These are phyloP conservation scores for Paspalum vaginatum DNA, from an alignment of 176 grass and related monocot species.

Conservation along the genomic window DNA sequence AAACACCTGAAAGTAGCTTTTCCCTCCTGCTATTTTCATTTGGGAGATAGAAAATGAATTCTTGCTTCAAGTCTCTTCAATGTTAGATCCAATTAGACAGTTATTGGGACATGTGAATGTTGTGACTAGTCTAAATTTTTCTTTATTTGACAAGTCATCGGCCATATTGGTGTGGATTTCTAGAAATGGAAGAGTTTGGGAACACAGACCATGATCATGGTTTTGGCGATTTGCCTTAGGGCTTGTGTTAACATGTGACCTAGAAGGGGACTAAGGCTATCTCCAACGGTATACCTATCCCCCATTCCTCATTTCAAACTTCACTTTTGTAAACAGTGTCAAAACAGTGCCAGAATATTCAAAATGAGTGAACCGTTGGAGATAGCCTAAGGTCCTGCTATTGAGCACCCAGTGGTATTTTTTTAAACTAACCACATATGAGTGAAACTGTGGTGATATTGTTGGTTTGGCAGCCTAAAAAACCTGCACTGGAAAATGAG, in stretches of 20 bases:
- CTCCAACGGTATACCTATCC: no score
- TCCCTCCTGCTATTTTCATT: background rate
- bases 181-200: conserved; percentile 1
- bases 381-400: background rate
- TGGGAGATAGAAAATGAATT: background rate
- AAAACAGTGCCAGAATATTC: no score
- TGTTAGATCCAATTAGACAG: background rate
- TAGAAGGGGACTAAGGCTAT: background rate
- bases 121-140: background rate
- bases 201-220: background rate
- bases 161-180: background rate
- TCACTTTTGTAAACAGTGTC: no score
- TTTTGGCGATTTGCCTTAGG: background rate
- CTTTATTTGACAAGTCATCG: background rate
- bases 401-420: background rate
- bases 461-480: background rate
- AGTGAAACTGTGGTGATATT: background rate
- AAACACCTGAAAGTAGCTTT: background rate
- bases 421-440: background rate
- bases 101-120: background rate
- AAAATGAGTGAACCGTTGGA: no score
- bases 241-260: background rate
- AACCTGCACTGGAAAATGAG: background rate
- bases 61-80: conserved; percentile 4
- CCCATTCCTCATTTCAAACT: no score